Conservation (phyloP, 352 stramenopile species). For the Globisporangium polare region DNA sequence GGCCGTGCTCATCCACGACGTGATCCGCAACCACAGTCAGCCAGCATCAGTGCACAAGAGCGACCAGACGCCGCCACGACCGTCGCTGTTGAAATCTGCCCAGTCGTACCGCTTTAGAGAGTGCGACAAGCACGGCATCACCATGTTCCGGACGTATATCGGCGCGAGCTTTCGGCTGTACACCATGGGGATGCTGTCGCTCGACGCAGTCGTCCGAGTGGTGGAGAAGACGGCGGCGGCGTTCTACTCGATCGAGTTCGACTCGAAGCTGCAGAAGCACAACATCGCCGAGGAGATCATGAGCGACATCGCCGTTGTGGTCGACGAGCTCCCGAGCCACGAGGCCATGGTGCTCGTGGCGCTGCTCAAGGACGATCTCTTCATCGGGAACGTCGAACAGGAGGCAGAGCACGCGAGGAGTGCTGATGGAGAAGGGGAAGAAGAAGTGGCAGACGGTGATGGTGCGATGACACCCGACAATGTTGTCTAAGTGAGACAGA, state of each 20-base stretch:
- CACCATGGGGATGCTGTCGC: constrained; percentile 37
- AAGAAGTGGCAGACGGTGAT: neutral
- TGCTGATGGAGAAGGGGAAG: neutral
- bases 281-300: constrained; percentile 61
- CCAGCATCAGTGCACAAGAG: neutral
- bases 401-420: neutral
- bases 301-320: constrained; percentile 47
- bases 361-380: constrained; percentile 49
- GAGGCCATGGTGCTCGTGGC: constrained; percentile 42
- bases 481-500: constrained; percentile 1
- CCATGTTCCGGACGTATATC: constrained; percentile 80
- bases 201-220: constrained; percentile 54
- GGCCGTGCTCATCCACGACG: constrained; percentile 75
- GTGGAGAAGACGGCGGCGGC: constrained; percentile 51
- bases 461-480: neutral
- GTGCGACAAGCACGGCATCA: constrained; percentile 60
- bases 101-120: constrained; percentile 62
- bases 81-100: constrained; percentile 7
- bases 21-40: constrained; percentile 70
- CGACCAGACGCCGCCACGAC: constrained; percentile 3
- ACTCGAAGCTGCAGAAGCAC: constrained; percentile 47
- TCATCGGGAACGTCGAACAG: constrained; percentile 4
- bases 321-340: constrained; percentile 50
- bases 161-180: constrained; percentile 60
- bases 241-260: constrained; percentile 62